These are phyloP conservation scores for Cyclotella sp. DNA, from an alignment of 108 stramenopile species.

Conservation along the genomic window DNA sequence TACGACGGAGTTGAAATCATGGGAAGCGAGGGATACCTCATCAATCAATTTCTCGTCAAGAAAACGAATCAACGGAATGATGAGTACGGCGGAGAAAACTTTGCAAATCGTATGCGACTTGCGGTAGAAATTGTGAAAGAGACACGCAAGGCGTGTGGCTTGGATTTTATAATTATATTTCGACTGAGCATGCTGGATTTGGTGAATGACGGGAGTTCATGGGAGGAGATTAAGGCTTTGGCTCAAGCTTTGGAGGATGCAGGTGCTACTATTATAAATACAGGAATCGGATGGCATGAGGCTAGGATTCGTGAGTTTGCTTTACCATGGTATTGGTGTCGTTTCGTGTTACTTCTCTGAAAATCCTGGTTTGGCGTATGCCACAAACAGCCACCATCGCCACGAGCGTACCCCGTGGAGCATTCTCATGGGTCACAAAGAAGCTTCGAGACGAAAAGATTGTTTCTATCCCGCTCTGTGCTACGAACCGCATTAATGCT, in stretches of 20 bases:
- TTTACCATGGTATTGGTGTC: background rate
- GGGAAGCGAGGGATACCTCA: conserved; percentile 97
- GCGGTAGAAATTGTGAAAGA: conserved; percentile 90
- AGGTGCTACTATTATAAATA: conserved; percentile 97
- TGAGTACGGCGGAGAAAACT: conserved; percentile 89
- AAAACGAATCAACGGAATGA: conserved; percentile 92
- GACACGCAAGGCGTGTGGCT: conserved; percentile 83
- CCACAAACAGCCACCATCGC: conserved; percentile 86
- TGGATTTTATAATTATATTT: conserved; percentile 97
- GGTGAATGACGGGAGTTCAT: conserved; percentile 91
- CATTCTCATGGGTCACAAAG: conserved; percentile 92
- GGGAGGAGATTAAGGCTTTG: conserved; percentile 91
- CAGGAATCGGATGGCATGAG: conserved; percentile 99
- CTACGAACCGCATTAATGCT: conserved; percentile 98
- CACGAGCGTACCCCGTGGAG: conserved; percentile 95
- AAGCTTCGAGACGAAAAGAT: conserved; percentile 78
- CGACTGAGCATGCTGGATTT: conserved; percentile 95
- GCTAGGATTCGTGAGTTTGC: conserved; percentile 82
- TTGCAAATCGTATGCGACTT: conserved; percentile 91
- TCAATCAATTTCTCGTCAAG: conserved; percentile 94
- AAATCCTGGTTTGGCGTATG: background rate
- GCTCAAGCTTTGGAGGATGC: conserved; percentile 88
- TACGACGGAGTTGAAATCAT: conserved; percentile 99
- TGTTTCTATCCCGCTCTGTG: conserved; percentile 88
- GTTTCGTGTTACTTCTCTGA: background rate